Evolutionary conservation across 176 grass and related monocot species (phyloP).

Genomic region (Oryza coarctata): DNA sequence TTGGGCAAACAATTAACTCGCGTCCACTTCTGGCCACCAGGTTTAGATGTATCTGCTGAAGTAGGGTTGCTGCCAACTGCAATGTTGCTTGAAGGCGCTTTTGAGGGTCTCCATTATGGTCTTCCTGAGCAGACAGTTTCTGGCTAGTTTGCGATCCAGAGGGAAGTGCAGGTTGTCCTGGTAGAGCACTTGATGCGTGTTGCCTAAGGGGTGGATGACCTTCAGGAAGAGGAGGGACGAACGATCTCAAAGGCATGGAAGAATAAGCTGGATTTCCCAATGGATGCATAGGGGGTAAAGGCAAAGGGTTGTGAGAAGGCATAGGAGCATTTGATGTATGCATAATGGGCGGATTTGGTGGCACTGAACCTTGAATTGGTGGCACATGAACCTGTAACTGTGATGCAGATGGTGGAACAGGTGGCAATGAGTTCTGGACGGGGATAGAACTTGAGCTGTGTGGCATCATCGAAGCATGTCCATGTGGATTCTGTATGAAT

Average conservation of each 20-base stretch:
- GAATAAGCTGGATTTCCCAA: conserved; percentile 37
- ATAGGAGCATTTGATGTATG: conserved; percentile 34
- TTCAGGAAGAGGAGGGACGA: conserved; percentile 52
- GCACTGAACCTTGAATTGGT: conserved; percentile 14
- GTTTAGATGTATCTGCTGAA: conserved; percentile 90
- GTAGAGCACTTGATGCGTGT: conserved; percentile 38
- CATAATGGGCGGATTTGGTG: conserved; percentile 18
- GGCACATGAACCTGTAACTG: conserved; percentile 14
- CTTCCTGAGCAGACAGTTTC: conserved; percentile 42
- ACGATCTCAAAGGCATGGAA: conserved; percentile 41
- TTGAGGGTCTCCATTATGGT: conserved; percentile 68
- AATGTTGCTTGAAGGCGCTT: conserved; percentile 88
- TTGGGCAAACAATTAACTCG: conserved; percentile 49
- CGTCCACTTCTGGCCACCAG: conserved; percentile 52
- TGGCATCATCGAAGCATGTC: conserved; percentile 30
- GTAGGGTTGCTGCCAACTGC: conserved; percentile 80
- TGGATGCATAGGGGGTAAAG: conserved; percentile 30
- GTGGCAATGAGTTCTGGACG: conserved; percentile 34
- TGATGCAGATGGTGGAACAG: conserved; percentile 10
- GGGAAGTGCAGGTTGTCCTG: conserved; percentile 27
- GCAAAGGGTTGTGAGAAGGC: conserved; percentile 22
- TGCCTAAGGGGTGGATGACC: conserved; percentile 41
- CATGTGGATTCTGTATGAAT: conserved; percentile 41
- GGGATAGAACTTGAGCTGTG: conserved; percentile 27
- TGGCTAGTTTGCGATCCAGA: conserved; percentile 48